phyloP scores from a whole-genome alignment of 495 filamentous ascomycete genomes.

The Penicillium paxilli region DNA sequence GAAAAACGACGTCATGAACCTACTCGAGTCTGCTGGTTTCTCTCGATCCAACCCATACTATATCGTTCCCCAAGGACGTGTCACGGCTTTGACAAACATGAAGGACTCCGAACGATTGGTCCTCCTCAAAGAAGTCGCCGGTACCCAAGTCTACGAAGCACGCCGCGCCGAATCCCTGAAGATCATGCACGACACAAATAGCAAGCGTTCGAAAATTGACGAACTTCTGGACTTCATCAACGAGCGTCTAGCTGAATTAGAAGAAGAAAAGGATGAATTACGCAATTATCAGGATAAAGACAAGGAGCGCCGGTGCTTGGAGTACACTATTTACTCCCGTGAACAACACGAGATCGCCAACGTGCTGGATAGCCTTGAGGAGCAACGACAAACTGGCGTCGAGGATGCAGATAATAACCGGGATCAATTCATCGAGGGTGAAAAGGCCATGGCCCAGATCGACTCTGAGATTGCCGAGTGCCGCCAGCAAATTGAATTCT shows the following conservation, averaged over 20 bases:
- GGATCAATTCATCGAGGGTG: conserved; percentile 72
- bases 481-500: conserved; percentile 78
- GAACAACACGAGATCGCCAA: conserved; percentile 78
- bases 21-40: conserved; percentile 94
- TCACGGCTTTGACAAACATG: conserved; percentile 97
- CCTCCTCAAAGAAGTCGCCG: conserved; percentile 94
- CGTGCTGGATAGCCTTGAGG: conserved; percentile 80
- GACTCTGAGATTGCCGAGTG: conserved; percentile 76
- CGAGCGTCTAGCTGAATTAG: conserved; percentile 82
- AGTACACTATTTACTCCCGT: conserved; percentile 90
- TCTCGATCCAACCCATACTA: conserved; percentile 98
- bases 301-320: conserved; percentile 84
- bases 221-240: conserved; percentile 89
- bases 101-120: conserved; percentile 88
- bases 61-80: conserved; percentile 95
- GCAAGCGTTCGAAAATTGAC: conserved; percentile 91
- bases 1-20: conserved; percentile 90
- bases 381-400: conserved; percentile 73
- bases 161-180: conserved; percentile 85
- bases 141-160: conserved; percentile 94
- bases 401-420: conserved; percentile 82
- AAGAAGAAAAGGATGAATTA: conserved; percentile 96
- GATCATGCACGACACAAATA: conserved; percentile 96
- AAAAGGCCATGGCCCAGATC: conserved; percentile 75
- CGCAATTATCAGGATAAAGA: conserved; percentile 93